Conservation (phyloP, 495 filamentous ascomycete species). For the Hypomontagnella monticulosa region DNA sequence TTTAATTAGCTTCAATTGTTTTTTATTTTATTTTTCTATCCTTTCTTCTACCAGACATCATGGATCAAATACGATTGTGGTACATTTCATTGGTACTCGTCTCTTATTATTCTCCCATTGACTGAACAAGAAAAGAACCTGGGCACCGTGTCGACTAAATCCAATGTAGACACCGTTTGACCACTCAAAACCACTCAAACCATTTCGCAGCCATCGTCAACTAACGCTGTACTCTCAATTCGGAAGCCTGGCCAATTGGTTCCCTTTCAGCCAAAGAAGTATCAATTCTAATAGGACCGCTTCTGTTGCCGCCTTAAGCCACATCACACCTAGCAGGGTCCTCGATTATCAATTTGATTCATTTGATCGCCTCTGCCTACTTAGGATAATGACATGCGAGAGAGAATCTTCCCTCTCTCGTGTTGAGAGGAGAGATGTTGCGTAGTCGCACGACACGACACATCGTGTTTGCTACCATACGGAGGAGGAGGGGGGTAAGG, state of each 20-base stretch:
- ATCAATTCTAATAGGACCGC: slow-evolving; percentile 33
- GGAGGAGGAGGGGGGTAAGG: slow-evolving; percentile 13
- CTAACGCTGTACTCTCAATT: slow-evolving; percentile 23
- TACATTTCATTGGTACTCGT: too few relatives aligned
- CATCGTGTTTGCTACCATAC: slow-evolving; percentile 32
- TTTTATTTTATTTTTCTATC: too few relatives aligned
- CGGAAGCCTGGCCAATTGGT: slow-evolving; percentile 40
- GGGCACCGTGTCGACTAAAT: too few relatives aligned
- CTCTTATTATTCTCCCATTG: too few relatives aligned
- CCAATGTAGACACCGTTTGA: background rate
- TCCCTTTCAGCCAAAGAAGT: slow-evolving; percentile 34
- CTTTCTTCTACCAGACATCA: too few relatives aligned
- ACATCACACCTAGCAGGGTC: slow-evolving; percentile 37
- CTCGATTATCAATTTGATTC: slow-evolving; percentile 32
- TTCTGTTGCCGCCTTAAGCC: slow-evolving; percentile 44
- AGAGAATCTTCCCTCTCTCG: slow-evolving; percentile 22
- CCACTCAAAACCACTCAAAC: too few relatives aligned
- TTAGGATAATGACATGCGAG: slow-evolving; percentile 36
- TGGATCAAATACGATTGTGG: too few relatives aligned
- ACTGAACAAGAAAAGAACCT: too few relatives aligned
- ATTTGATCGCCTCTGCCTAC: slow-evolving; percentile 35
- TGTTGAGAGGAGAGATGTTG: slow-evolving; percentile 20
- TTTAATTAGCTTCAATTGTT: slow-evolving; percentile 15
- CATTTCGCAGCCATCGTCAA: slow-evolving; percentile 8
- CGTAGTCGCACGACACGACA: slow-evolving; percentile 36